Evolutionary conservation across 495 filamentous ascomycete genomes (phyloP), one percentile per base, ranked within the genome.

Genomic region (Talaromyces trachyspermus): DNA sequence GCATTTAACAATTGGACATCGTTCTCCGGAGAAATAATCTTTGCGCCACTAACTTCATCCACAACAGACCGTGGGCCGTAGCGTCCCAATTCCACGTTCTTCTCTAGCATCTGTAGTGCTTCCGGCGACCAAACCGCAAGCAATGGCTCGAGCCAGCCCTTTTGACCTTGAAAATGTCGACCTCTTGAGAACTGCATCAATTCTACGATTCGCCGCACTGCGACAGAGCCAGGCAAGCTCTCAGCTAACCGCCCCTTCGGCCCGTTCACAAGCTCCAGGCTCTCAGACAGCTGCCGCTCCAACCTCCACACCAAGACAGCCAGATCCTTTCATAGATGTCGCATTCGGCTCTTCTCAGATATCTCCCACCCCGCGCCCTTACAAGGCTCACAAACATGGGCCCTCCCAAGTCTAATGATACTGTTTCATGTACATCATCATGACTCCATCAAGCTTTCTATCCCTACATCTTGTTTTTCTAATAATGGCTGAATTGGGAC

Each of bases 71-170:
- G 51, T 17, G 57, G 50, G n/a, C 49, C 48, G 17, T 23, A 29
- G 32, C 42, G 48, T 6, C 54, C 52, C 14, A 47, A 42, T 27
- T 37, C 25, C 3, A 60, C 52, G 25, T 53, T 54, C 23, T 47
- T 33, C 9, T 49, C 54, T 8, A 56, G 46, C 8, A 25, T 32
- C 6, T 35, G 23, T 29, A 56, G 38, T 0, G 50, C 54, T 5
- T 54, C 30, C 9, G 57, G 45, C 10, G 43, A 49, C 59, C 57
- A 60, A 17, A 59, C 48, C 2, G 36, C 54, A 12, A 59, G 20
- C 3, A 59, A 49, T 0, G 56, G 59, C 47, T 62, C 52, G 12
- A 30, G n/a, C n/a, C n/a, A n/a, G n/a, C n/a, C 27, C 27, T 12
- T 30, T 30, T 12, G 27, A 30, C 12, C 12, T 30, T 6, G 27